Evolutionary conservation across 1,284 basidiomycete species (phyloP).

Genomic region (Trichosporon sp.): DNA sequence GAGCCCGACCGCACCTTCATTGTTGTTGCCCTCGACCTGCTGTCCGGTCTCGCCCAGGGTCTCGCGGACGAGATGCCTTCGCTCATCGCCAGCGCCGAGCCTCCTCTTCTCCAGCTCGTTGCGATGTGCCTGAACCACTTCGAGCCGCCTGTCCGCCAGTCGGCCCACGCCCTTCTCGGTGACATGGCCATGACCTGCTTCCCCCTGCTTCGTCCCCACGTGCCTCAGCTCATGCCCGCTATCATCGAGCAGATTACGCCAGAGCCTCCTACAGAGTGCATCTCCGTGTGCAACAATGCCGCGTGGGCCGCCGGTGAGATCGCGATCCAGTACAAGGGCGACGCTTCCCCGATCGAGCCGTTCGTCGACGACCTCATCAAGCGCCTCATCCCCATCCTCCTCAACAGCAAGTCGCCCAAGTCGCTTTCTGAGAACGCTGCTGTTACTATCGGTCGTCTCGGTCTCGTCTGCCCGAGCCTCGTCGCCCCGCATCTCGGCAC

Average conservation of each 20-base stretch:
- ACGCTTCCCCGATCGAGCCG: constrained; percentile 60
- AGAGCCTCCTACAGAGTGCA: constrained; percentile 58
- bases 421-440: constrained; percentile 97
- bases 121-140: constrained; percentile 86
- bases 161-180: constrained; percentile 92
- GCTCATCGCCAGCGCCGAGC: constrained; percentile 64
- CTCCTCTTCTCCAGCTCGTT: constrained; percentile 71
- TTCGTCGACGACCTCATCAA: constrained; percentile 83
- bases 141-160: constrained; percentile 91
- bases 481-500: constrained; percentile 86
- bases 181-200: constrained; percentile 93
- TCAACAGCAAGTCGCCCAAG: constrained; percentile 84
- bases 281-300: constrained; percentile 99
- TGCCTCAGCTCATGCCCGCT: constrained; percentile 83
- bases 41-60: constrained; percentile 94
- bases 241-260: constrained; percentile 80
- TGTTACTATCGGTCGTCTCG: constrained; percentile 96
- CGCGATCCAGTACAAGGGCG: constrained; percentile 67
- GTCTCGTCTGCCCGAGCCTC: constrained; percentile 79
- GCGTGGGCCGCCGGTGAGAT: constrained; percentile 99
- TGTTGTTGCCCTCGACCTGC: constrained; percentile 89
- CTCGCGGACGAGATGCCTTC: constrained; percentile 72
- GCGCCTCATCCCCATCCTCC: constrained; percentile 84
- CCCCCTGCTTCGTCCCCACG: constrained; percentile 71
- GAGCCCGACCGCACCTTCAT: constrained; percentile 94